These are phyloP conservation scores for Achaetomiella virescens DNA, from an alignment of 495 filamentous ascomycete species.

Conservation along the genomic window DNA sequence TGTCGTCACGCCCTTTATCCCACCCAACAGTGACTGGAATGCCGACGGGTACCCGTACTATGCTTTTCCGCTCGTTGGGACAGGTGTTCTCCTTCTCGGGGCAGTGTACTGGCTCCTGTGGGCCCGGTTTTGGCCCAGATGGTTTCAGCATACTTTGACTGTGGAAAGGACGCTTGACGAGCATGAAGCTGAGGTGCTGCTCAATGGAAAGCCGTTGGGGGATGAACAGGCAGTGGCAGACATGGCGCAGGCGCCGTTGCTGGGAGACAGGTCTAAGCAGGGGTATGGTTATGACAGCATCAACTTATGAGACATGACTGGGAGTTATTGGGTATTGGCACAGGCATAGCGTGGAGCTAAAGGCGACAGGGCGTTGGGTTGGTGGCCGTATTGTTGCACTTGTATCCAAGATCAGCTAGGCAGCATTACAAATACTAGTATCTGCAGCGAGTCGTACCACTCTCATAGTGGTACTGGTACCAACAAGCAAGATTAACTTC, in stretches of 20 bases:
- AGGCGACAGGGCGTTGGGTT: background rate
- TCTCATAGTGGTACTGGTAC: too few relatives aligned
- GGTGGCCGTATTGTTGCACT: too few relatives aligned
- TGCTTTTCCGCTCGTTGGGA: constrained; percentile 46
- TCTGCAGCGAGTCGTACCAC: too few relatives aligned
- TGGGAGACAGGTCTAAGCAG: background rate
- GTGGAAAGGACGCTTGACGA: constrained; percentile 34
- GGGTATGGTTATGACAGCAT: background rate
- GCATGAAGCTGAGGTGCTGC: constrained; percentile 38
- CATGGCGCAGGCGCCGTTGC: background rate
- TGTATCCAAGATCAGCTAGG: too few relatives aligned
- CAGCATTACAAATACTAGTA: too few relatives aligned
- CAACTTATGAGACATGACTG: background rate
- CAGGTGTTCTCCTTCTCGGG: constrained; percentile 41
- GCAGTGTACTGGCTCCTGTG: constrained; percentile 47
- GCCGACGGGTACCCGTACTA: constrained; percentile 48
- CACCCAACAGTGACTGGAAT: constrained; percentile 45
- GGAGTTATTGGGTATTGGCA: background rate
- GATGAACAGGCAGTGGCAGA: background rate
- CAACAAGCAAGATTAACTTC: too few relatives aligned
- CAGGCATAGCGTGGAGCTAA: background rate
- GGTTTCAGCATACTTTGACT: constrained; percentile 43
- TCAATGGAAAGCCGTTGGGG: constrained; percentile 25
- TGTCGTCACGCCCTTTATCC: constrained; percentile 45
- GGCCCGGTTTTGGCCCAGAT: constrained; percentile 39